Evolutionary conservation across 2,329 filamentous ascomycete species (phyloP).

Genomic region (Parastagonospora nodorum): DNA sequence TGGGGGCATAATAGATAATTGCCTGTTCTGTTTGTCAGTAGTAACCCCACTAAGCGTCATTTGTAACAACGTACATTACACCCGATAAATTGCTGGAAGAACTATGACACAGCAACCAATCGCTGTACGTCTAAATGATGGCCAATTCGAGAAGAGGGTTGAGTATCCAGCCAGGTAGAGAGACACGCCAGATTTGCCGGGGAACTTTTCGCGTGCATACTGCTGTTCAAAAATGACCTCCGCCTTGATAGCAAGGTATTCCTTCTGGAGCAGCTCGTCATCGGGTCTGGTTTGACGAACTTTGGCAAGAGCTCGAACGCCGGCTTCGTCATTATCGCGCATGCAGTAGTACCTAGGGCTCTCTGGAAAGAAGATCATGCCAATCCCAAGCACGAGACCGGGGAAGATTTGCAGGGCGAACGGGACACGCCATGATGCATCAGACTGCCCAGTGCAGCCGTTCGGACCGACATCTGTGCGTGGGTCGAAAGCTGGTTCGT

Average conservation of each 20-base stretch:
- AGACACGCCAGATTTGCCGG: constrained; percentile 51
- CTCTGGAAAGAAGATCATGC: constrained; percentile 51
- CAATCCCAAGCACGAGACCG: constrained; percentile 73
- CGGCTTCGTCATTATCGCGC: constrained; percentile 51
- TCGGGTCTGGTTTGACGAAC: constrained; percentile 53
- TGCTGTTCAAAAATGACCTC: constrained; percentile 63
- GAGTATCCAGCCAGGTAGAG: constrained; percentile 61
- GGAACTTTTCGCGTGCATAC: constrained; percentile 40
- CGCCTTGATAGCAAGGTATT: constrained; percentile 60
- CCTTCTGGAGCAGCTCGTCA: constrained; percentile 62
- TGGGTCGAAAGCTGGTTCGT: constrained; percentile 46
- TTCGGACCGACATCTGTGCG: constrained; percentile 21
- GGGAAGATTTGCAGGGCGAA: constrained; percentile 80
- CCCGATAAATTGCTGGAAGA: constrained; percentile 67
- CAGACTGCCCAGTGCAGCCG: constrained; percentile 43
- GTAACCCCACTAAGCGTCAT: not conserved
- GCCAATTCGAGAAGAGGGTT: constrained; percentile 52
- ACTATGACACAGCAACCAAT: constrained; percentile 40
- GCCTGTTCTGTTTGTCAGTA: constrained; percentile 39
- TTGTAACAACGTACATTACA: constrained; percentile 65
- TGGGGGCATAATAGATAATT: constrained; percentile 72
- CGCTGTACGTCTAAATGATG: constrained; percentile 48
- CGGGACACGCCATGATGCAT: constrained; percentile 64
- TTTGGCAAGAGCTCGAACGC: constrained; percentile 52
- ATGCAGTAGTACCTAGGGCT: constrained; percentile 35